phyloP scores from a whole-genome alignment of 2,329 filamentous ascomycete genomes.

The Thielaviopsis euricoi region DNA sequence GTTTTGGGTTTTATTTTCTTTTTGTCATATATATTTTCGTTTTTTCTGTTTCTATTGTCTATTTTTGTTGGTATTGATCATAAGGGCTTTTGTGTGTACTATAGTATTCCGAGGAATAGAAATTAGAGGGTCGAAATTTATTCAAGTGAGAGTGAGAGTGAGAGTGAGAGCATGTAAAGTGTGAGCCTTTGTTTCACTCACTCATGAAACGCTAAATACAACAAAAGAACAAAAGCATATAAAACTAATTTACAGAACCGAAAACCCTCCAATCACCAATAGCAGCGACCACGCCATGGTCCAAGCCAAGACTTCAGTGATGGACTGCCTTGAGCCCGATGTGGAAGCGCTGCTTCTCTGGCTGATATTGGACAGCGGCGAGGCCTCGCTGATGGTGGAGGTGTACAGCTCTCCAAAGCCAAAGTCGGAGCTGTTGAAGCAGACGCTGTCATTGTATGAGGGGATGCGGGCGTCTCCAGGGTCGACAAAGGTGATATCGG shows the following conservation, averaged over 20 bases:
- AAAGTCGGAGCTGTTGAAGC: constrained; percentile 57
- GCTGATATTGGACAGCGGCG: constrained; percentile 4
- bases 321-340: background rate
- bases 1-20: background rate
- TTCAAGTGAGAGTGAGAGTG: too few relatives aligned
- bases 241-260: background rate
- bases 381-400: constrained; percentile 5
- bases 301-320: background rate
- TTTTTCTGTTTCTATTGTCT: background rate
- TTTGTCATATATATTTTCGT: background rate
- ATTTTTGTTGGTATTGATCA: background rate
- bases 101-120: background rate
- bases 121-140: background rate
- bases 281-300: background rate
- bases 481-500: constrained; percentile 58
- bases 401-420: constrained; percentile 50
- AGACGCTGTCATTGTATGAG: constrained; percentile 35
- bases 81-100: background rate
- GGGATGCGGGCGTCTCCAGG: constrained; percentile 40
- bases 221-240: background rate
- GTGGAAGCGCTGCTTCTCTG: background rate
- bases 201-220: too few relatives aligned
- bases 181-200: too few relatives aligned
- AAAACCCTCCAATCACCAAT: background rate
- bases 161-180: too few relatives aligned